Evolutionary conservation across 1,284 basidiomycete species (phyloP).

Genomic region (Blastosporella zonata): DNA sequence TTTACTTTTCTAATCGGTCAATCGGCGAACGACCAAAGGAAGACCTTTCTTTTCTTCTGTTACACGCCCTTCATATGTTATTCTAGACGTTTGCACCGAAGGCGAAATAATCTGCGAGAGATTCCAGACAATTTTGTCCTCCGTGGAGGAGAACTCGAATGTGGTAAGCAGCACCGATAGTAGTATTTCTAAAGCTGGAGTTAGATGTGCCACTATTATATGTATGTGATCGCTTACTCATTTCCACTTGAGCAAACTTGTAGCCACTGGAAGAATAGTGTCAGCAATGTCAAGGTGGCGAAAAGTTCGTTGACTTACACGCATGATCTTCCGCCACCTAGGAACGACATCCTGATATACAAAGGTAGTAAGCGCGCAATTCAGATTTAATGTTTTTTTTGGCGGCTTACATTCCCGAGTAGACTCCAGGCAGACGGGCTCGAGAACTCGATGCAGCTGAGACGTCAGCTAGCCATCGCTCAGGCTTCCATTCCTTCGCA

Average conservation of each 20-base stretch:
- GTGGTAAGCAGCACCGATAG: constrained; percentile 32
- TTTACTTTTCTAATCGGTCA: constrained; percentile 4
- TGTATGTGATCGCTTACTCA: constrained; percentile 30
- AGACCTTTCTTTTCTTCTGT: constrained; percentile 33
- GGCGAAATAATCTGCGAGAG: constrained; percentile 41
- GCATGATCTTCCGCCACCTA: constrained; percentile 39
- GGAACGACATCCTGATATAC: constrained; percentile 35
- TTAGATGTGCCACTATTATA: constrained; percentile 2
- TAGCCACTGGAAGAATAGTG: constrained; percentile 31
- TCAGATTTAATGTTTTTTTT: not conserved
- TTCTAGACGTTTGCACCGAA: constrained; percentile 26
- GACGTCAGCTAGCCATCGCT: constrained; percentile 31
- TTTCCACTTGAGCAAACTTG: constrained; percentile 39
- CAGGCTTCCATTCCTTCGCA: constrained; percentile 41
- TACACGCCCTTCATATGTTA: constrained; percentile 11
- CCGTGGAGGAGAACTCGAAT: constrained; percentile 32
- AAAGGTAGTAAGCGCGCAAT: not conserved
- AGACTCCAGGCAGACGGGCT: constrained; percentile 17
- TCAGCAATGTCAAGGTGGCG: constrained; percentile 5
- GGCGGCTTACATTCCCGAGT: constrained; percentile 36
- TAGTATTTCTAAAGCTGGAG: constrained; percentile 30
- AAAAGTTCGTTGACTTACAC: constrained; percentile 30
- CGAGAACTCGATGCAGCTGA: constrained; percentile 3
- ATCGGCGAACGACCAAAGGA: constrained; percentile 27
- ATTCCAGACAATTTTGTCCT: constrained; percentile 40